Base-by-base conservation (phyloP, 129 eudicot species). In the Flaveria linearis region DNA sequence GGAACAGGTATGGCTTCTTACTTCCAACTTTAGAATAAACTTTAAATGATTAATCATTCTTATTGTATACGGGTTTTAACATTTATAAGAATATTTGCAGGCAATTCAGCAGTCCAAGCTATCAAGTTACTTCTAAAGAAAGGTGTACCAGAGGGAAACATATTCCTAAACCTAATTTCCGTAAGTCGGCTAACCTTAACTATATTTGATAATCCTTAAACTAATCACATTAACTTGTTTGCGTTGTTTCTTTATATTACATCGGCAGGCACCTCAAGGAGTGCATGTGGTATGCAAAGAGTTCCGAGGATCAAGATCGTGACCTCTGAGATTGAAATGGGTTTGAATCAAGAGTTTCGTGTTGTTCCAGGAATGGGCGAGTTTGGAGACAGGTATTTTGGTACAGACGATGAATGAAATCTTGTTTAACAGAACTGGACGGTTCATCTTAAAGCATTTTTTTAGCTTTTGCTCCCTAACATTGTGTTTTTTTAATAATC, bases 341-440 rank as follows among this genome's bases (percentile, higher is more conserved):
- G 95, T 7, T 75, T 91, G 82, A 91, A 85, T 41, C 83, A 92
- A 61, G 96, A 89, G 47, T 92, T 80, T 61, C 96, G 92, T 36
- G 97, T 89, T 12, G 76, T 92, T 66, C 97, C 97, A 26, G 96
- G 97, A 13, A 92, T 92, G 97, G 97, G 97, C 46, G 97, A 92
- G 83, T 92, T 92, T 76, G 97, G 96, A 75, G 97, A 92, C 56
- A 79, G 97, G 68, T 92, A 92, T 74, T n/a, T 89, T 74, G 96
- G 97, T 66, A 92, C 96, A 49, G 96, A 92, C 61, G 95, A 88
- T 10, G 93, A 91, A 18, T 88, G 82, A 85, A 83, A 43, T 41
- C n/a, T 68, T 18, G n/a, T 17, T 65, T 12, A 55, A 55, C 61
- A 6, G 61, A 55, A 55, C 61, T 9, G 4, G 1, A 55, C 61